These are phyloP conservation scores for Pyrenochaeta sp. DNA, from an alignment of 2,329 filamentous ascomycete genomes.

Conservation along the genomic window DNA sequence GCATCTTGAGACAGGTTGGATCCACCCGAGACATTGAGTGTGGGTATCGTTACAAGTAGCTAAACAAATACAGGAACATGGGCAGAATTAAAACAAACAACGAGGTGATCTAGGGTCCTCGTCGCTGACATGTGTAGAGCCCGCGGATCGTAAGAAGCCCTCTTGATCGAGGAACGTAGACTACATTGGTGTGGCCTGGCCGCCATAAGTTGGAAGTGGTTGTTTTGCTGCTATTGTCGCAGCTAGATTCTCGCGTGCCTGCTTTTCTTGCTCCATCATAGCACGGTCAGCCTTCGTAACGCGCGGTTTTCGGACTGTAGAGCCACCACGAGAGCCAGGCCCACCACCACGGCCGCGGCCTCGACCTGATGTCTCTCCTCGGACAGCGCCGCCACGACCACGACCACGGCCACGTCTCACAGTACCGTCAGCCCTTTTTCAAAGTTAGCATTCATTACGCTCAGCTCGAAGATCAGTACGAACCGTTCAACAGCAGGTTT, in stretches of 20 bases:
- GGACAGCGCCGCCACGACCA: conserved; percentile 58
- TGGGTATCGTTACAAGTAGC: conserved; percentile 26
- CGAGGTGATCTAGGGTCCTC: not conserved
- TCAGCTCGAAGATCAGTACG: conserved; percentile 26
- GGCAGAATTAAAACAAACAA: not conserved
- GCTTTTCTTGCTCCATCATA: conserved; percentile 81
- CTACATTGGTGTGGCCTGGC: too few relatives aligned
- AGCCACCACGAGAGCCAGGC: conserved; percentile 77
- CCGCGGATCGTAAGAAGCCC: too few relatives aligned
- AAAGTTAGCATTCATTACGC: conserved; percentile 32
- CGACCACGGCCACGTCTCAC: conserved; percentile 71
- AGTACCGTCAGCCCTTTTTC: conserved; percentile 72
- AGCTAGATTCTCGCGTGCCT: conserved; percentile 69
- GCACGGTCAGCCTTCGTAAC: conserved; percentile 87
- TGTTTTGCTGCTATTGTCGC: conserved; percentile 37
- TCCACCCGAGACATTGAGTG: conserved; percentile 7
- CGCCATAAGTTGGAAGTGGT: conserved; percentile 19
- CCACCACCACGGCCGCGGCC: conserved; percentile 59
- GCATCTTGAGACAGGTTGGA: conserved; percentile 10
- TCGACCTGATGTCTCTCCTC: conserved; percentile 50
- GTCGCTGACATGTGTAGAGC: too few relatives aligned
- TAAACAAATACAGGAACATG: conserved; percentile 12
- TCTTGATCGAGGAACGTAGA: too few relatives aligned
- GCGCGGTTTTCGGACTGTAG: conserved; percentile 79
- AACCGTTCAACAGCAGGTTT: conserved; percentile 72